Percentiles rank a stretch among this genome's conserved stretches.
Conservation (phyloP, 1,284 basidiomycete species). For the Sporisorium graminicola region DNA sequence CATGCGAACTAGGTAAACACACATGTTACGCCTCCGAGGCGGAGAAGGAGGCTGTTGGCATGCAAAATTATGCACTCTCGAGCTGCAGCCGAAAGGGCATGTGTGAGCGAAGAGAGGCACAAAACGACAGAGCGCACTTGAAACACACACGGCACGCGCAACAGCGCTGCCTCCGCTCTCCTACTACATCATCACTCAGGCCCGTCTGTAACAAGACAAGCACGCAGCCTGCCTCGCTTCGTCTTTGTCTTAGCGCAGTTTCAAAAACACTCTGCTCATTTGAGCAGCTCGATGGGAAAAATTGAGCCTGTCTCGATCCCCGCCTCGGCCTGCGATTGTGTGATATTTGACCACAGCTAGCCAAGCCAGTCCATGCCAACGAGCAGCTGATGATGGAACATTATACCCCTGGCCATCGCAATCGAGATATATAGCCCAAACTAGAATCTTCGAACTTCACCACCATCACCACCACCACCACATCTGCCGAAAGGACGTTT, state of each 20-base stretch:
- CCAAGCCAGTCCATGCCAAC: not conserved
- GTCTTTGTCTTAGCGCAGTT: not conserved
- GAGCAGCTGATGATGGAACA: not conserved
- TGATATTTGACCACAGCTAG: not conserved
- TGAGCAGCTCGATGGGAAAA: not conserved
- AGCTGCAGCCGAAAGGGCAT: no score
- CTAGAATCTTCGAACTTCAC: not conserved
- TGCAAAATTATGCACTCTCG: no score
- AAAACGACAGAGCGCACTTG: no score
- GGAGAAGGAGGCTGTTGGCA: not conserved
- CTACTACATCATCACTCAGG: not conserved
- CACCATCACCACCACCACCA: not conserved
- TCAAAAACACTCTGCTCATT: slow-evolving; percentile 1
- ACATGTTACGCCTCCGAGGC: not conserved
- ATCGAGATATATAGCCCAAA: no score
- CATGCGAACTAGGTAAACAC: not conserved
- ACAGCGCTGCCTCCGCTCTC: no score
- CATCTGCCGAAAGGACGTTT: not conserved
- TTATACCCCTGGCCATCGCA: not conserved
- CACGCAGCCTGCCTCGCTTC: slow-evolving; percentile 1
- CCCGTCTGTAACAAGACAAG: not conserved
- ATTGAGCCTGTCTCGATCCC: not conserved
- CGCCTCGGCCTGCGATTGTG: not conserved
- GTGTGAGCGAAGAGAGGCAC: no score
- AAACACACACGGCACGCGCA: no score